These are phyloP conservation scores for Artemisia annua DNA, from an alignment of 129 eudicot genomes.

Conservation along the genomic window DNA sequence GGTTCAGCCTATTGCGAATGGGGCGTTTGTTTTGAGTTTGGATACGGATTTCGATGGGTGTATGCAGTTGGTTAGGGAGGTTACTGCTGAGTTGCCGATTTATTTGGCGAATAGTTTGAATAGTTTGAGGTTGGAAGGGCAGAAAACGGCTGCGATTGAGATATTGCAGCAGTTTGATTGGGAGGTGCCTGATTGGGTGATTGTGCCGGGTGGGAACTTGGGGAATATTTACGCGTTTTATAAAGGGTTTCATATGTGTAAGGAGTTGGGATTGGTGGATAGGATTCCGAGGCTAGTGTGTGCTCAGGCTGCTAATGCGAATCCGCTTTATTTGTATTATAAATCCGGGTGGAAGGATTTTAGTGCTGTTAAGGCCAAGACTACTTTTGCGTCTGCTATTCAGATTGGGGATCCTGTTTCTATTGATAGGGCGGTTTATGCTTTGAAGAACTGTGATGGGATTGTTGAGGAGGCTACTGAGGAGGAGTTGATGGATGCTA, in stretches of 20 bases:
- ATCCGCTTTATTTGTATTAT: constrained; percentile 26
- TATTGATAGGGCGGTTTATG: constrained; percentile 29
- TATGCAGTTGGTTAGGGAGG: constrained; percentile 24
- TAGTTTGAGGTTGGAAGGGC: constrained; percentile 30
- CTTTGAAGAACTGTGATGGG: constrained; percentile 18
- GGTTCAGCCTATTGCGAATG: constrained; percentile 30
- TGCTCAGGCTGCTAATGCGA: constrained; percentile 35
- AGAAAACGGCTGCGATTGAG: constrained; percentile 36
- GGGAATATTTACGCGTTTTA: constrained; percentile 31
- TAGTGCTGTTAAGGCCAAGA: constrained; percentile 19
- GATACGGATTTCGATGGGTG: constrained; percentile 36
- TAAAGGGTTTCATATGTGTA: constrained; percentile 30
- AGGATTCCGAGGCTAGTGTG: constrained; percentile 26
- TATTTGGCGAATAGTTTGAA: constrained; percentile 29
- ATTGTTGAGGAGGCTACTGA: constrained; percentile 33
- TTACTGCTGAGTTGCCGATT: constrained; percentile 28
- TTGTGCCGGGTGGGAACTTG: constrained; percentile 33
- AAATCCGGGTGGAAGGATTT: constrained; percentile 15
- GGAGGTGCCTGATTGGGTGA: constrained; percentile 37
- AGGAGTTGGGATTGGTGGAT: constrained; percentile 26
- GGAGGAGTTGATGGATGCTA: constrained; percentile 33
- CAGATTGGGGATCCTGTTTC: constrained; percentile 36
- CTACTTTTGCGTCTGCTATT: constrained; percentile 31
- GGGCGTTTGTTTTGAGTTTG: constrained; percentile 28
- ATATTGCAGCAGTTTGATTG: constrained; percentile 32